Evolutionary conservation across 306 rosid genomes (phyloP).

Genomic region (Fagus sylvatica): DNA sequence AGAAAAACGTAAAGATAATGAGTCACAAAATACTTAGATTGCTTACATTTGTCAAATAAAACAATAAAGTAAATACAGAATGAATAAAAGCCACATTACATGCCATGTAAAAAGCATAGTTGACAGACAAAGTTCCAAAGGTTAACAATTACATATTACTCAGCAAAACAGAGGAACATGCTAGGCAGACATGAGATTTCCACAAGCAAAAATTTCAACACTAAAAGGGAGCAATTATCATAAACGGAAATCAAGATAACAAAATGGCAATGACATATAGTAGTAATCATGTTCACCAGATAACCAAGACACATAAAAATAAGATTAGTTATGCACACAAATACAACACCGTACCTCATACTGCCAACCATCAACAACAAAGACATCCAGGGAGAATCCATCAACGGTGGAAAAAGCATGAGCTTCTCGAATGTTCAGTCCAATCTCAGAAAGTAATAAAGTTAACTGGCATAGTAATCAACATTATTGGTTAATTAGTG

Average conservation of each 20-base stretch:
- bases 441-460: conserved; percentile 80
- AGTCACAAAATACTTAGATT: neutral
- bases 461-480: conserved; percentile 71
- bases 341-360: conserved; percentile 62
- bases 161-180: conserved; percentile 20
- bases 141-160: conserved; percentile 17
- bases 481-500: conserved; percentile 16
- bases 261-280: conserved; percentile 19
- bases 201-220: neutral
- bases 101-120: neutral
- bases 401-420: conserved; percentile 96
- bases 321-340: conserved; percentile 21
- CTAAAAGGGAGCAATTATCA: conserved; percentile 15
- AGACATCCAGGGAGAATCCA: conserved; percentile 97
- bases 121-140: neutral
- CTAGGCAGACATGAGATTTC: conserved; percentile 5
- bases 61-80: neutral
- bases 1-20: neutral
- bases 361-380: conserved; percentile 94
- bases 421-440: conserved; percentile 98
- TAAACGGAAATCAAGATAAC: conserved; percentile 9
- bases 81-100: neutral
- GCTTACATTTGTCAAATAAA: neutral
- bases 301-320: conserved; percentile 10
- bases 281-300: conserved; percentile 17